Evolutionary conservation across 768 basidiomycete species (phyloP).

Genomic region (Cyclocybe cylindracea): DNA sequence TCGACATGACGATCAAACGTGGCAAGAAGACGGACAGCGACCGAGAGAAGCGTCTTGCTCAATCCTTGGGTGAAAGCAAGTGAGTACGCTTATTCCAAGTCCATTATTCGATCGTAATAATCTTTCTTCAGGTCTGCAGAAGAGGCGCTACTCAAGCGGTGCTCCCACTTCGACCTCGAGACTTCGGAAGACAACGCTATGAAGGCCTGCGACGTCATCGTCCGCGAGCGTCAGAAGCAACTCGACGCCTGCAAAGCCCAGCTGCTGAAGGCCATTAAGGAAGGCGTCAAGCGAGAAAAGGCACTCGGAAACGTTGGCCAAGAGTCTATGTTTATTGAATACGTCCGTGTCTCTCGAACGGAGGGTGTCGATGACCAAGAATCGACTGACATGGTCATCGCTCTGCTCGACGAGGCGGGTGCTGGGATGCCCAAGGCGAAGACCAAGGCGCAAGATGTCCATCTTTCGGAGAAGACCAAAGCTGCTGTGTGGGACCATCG

Average conservation of each 20-base stretch:
- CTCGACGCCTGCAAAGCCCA: constrained; percentile 79
- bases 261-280: constrained; percentile 62
- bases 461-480: constrained; percentile 53
- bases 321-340: constrained; percentile 82
- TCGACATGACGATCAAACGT: constrained; percentile 81
- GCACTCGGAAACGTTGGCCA: constrained; percentile 59
- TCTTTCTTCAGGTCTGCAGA: constrained; percentile 66
- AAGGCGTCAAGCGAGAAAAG: constrained; percentile 70
- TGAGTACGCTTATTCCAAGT: constrained; percentile 37
- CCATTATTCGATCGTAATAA: neutral
- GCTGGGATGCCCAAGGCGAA: constrained; percentile 49
- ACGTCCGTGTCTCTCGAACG: constrained; percentile 64
- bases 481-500: constrained; percentile 79
- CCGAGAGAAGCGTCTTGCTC: constrained; percentile 83
- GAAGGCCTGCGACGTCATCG: constrained; percentile 92
- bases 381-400: constrained; percentile 59
- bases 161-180: constrained; percentile 92
- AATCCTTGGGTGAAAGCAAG: constrained; percentile 89
- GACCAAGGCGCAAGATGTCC: constrained; percentile 56
- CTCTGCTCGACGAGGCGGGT: constrained; percentile 62
- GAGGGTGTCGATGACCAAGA: constrained; percentile 82
- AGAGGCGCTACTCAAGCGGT: constrained; percentile 92
- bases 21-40: constrained; percentile 76
- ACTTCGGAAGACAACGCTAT: constrained; percentile 73
- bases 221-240: constrained; percentile 78